Evolutionary conservation across 805 yeast genomes (phyloP).

Genomic region (Teunomyces gatunensis): DNA sequence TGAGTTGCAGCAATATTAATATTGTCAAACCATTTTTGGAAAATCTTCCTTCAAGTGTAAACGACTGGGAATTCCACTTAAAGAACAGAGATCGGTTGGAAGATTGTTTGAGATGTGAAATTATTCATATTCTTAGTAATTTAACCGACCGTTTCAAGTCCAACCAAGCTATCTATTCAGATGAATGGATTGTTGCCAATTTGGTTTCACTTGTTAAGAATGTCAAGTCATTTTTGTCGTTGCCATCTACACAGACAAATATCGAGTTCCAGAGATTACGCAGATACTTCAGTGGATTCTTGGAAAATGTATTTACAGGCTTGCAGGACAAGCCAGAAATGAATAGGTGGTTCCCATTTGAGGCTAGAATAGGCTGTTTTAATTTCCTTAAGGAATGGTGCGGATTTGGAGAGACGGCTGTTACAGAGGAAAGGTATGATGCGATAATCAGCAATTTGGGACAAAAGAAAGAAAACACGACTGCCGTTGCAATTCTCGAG

Average conservation of each 20-base stretch:
- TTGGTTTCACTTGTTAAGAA: conserved; percentile 61
- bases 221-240: conserved; percentile 57
- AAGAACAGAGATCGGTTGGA: conserved; percentile 34
- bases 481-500: conserved; percentile 74
- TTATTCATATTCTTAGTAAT: conserved; percentile 68
- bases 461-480: conserved; percentile 37
- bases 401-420: conserved; percentile 71
- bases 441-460: conserved; percentile 48
- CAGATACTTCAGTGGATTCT: conserved; percentile 76
- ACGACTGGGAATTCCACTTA: conserved; percentile 41
- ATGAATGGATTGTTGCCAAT: conserved; percentile 66
- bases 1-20: conserved; percentile 87
- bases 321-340: conserved; percentile 38
- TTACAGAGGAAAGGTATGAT: conserved; percentile 66
- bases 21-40: conserved; percentile 81
- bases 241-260: conserved; percentile 56
- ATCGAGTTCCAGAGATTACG: conserved; percentile 75
- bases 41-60: conserved; percentile 60
- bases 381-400: conserved; percentile 91
- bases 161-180: conserved; percentile 50
- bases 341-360: conserved; percentile 73
- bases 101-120: conserved; percentile 63
- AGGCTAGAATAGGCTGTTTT: conserved; percentile 79
- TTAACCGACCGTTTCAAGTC: conserved; percentile 61
- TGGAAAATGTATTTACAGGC: conserved; percentile 71